A percentile compares a stretch with the other conserved stretches of the same genome.
These are phyloP conservation scores for Senna siamea DNA, from an alignment of 306 rosid genomes.

Conservation along the genomic window DNA sequence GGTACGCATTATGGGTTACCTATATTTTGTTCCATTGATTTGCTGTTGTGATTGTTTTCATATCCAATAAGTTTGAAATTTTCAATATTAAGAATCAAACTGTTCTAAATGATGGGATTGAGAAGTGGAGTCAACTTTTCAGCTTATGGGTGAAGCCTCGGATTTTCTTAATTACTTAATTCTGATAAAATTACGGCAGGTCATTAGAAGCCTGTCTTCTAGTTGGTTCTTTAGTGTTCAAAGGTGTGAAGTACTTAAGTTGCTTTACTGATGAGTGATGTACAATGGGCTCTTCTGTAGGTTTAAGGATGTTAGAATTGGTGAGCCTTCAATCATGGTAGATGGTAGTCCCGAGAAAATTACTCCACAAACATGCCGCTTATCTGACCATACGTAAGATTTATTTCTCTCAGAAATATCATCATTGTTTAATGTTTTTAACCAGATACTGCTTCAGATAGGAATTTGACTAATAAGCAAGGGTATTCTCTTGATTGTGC, in stretches of 20 bases:
- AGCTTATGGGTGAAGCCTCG: conserved; percentile 8
- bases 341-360: conserved; percentile 55
- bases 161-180: conserved; percentile 15
- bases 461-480: conserved; percentile 8
- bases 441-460: conserved; percentile 12
- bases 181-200: background rate
- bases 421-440: background rate
- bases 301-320: conserved; percentile 70
- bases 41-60: background rate
- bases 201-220: conserved; percentile 4
- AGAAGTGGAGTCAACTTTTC: conserved; percentile 18
- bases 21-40: background rate
- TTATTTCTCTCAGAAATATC: conserved; percentile 13
- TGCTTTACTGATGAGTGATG: conserved; percentile 32
- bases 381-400: conserved; percentile 80
- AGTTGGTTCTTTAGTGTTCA: conserved; percentile 22
- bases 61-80: background rate
- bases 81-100: background rate
- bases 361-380: conserved; percentile 77
- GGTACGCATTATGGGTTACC: conserved; percentile 39
- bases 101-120: conserved; percentile 11
- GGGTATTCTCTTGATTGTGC: conserved; percentile 17
- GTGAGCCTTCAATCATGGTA: conserved; percentile 52
- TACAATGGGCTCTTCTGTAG: conserved; percentile 47
- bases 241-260: conserved; percentile 7